These are phyloP conservation scores for Colletotrichum gigasporum DNA, from an alignment of 2,329 filamentous ascomycete genomes.

Conservation along the genomic window DNA sequence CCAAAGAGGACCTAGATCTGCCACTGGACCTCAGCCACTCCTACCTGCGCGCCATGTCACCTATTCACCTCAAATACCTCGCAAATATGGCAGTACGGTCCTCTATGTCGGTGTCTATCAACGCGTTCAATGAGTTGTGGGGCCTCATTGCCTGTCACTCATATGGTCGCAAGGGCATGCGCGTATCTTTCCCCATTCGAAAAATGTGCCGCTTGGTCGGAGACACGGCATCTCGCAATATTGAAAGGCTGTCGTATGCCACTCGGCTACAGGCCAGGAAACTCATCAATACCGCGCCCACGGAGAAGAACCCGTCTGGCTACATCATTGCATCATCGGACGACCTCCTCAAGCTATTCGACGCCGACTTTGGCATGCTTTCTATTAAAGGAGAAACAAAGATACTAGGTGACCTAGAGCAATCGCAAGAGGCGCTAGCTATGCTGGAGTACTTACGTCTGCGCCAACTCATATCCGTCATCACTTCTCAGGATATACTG, in stretches of 20 bases:
- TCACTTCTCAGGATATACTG: constrained; percentile 79
- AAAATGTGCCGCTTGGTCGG: constrained; percentile 92
- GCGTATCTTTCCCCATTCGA: constrained; percentile 89
- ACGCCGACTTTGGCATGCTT: constrained; percentile 86
- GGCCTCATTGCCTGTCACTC: constrained; percentile 88
- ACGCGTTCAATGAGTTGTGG: constrained; percentile 86
- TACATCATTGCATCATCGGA: constrained; percentile 93
- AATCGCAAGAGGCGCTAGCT: constrained; percentile 84
- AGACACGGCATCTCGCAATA: constrained; percentile 86
- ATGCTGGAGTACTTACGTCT: constrained; percentile 87
- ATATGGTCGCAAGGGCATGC: constrained; percentile 81
- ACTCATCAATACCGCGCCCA: constrained; percentile 85
- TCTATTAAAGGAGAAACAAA: constrained; percentile 92
- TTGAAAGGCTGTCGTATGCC: constrained; percentile 87
- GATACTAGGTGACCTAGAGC: constrained; percentile 77
- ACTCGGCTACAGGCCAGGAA: constrained; percentile 87
- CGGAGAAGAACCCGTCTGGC: constrained; percentile 82
- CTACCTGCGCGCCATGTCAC: constrained; percentile 89
- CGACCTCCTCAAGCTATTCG: constrained; percentile 83
- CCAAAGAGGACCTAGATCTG: constrained; percentile 74
- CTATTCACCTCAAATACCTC: constrained; percentile 88
- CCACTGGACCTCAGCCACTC: constrained; percentile 86
- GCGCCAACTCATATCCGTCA: constrained; percentile 77
- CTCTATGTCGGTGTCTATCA: constrained; percentile 94
- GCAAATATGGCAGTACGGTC: constrained; percentile 91